Evolutionary conservation across 2,329 filamentous ascomycete genomes (phyloP).

Genomic region (Colletotrichum tabaci): DNA sequence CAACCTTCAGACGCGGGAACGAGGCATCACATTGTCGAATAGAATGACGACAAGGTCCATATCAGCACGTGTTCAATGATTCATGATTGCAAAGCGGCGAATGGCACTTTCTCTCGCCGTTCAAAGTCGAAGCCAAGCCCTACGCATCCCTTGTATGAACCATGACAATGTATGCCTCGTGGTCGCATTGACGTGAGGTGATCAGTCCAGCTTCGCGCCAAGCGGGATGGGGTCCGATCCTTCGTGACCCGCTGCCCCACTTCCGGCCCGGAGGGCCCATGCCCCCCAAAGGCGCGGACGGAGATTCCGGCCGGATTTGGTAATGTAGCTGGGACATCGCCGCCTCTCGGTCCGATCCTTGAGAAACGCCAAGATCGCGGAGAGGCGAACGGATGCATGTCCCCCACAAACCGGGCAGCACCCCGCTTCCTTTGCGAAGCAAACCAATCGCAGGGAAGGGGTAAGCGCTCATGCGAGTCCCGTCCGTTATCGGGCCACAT

Average conservation of each 20-base stretch:
- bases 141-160: no score
- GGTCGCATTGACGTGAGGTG: not conserved
- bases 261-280: no score
- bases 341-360: conserved; percentile 7
- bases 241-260: conserved; percentile 7
- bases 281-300: no score
- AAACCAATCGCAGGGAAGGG: conserved; percentile 1
- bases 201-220: not conserved
- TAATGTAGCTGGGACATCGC: not conserved
- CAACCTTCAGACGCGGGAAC: no score
- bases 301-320: conserved; percentile 3
- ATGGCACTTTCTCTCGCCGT: no score
- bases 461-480: conserved; percentile 14
- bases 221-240: conserved; percentile 1
- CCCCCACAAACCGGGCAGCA: not conserved
- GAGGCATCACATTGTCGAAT: no score
- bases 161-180: no score
- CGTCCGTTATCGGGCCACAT: conserved; percentile 3
- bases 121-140: no score
- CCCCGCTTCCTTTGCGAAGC: conserved; percentile 16
- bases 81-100: no score
- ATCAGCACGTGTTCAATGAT: no score
- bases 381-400: not conserved
- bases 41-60: no score
- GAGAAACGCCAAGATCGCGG: conserved; percentile 1